phyloP scores from a whole-genome alignment of 169 alveolate genomes.

The Perkinsus marinus region DNA sequence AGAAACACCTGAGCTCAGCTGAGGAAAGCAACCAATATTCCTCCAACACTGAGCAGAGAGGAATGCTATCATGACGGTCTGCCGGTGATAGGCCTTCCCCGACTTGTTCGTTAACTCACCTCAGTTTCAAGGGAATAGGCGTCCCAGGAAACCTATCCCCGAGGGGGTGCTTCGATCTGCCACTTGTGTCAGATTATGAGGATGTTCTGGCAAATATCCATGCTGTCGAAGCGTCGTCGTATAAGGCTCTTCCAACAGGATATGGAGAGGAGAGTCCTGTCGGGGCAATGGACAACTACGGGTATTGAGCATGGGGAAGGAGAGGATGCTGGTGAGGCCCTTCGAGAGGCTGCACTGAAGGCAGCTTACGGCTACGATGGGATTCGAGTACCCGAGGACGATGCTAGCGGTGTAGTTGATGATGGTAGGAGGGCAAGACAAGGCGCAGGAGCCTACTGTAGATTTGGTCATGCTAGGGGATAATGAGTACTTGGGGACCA shows the following conservation, averaged over 20 bases:
- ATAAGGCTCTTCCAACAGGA: background rate
- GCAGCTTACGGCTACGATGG: background rate
- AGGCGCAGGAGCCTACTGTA: background rate
- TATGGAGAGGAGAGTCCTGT: background rate
- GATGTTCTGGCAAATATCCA: background rate
- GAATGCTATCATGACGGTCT: too few relatives aligned
- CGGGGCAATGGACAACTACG: background rate
- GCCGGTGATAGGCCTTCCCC: too few relatives aligned
- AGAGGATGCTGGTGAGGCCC: background rate
- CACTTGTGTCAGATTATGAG: background rate
- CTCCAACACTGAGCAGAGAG: too few relatives aligned
- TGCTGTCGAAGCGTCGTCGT: background rate
- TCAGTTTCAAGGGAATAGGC: too few relatives aligned
- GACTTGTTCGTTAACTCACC: too few relatives aligned
- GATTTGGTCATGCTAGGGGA: background rate
- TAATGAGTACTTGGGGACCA: background rate
- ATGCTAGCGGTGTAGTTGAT: background rate
- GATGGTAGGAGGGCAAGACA: background rate
- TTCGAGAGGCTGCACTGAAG: background rate
- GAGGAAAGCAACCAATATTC: too few relatives aligned
- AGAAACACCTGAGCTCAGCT: too few relatives aligned
- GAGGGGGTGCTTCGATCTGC: too few relatives aligned
- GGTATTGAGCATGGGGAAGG: background rate
- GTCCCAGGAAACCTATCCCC: too few relatives aligned
- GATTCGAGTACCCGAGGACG: background rate